Evolutionary conservation across 257 asterid species (phyloP), one percentile per base, ranked within the genome.

Genomic region (Ehretia macrophylla): DNA sequence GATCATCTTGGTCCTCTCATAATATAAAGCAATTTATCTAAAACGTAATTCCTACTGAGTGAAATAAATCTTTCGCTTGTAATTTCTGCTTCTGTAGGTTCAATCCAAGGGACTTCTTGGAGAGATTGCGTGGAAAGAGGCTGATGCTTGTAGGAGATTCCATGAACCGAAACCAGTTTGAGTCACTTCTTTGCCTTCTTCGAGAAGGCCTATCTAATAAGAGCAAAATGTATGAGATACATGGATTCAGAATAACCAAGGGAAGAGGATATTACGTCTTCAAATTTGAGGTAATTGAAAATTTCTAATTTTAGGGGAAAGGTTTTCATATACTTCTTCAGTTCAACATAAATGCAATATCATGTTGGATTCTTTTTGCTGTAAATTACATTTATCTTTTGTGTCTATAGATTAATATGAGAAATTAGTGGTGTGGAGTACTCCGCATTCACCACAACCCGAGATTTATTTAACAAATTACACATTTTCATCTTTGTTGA

Each of bases 81-180:
- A 51, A 42, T 50, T 63, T 38, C 37, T 65, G 38, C 6, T 51
- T 66, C 42, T 71, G 67, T 77, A 93, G 99, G 83, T 86, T 93
- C 63, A 85, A 85, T 65, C 88, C 92, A 20, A 83, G 88, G 14
- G 94, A 90, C 71, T 89, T 93, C 75, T 79, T 93, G 87, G 83
- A 77, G 71, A 89, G 92, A 73, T 70, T 93, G 68, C 79, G 83
- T 70, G 96, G 99, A 63, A 86, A 80, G 81, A 83, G 79, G 78
- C 81, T 93, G 72, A 77, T 89, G 95, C 87, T 89, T 50, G 96
- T 86, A 14, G 99, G 99, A 51, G 99, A 93, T 80, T 93, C 99
- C 35, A 86, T 93, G 99, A 93, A 93, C 71, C 82, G 99, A 40
- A 89, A 89, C 80, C 97, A 89, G 75, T 93, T 89, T 54, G 99